Base-by-base conservation (phyloP, 805 yeast species). In the Spathaspora gorwiae region DNA sequence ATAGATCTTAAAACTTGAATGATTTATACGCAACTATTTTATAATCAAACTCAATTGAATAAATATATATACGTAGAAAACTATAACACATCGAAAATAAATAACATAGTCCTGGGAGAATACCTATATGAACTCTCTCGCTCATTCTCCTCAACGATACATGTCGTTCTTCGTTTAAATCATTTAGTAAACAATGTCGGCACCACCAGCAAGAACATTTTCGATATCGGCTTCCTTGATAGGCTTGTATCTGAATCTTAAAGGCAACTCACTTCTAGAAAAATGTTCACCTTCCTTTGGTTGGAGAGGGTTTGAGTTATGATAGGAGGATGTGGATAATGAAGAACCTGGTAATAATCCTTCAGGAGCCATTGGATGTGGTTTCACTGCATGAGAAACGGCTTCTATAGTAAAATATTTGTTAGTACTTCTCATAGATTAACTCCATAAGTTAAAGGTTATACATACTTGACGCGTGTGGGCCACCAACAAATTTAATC, bases 401-500 rank as follows among this genome's bases (percentile, higher is more conserved):
- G 26, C 42, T 46, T 43, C 51, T 48, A 38, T 6, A 15, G 19
- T 15, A 39, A 19, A 33, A 26, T 26, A 5, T 12, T 27, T 38
- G 47, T 43, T 47, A 47, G 49, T 46, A 35, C 29, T 19, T 19
- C 24, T 19, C 24, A 19, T 5, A 5, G 24, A 19, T 19, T 19
- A 19, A 19, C 24, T 19, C 24, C 24, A 19, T 3, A 19, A 19
- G 4, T 19, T 19, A 19, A 19, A 19, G 24, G 24, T 19, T 26
- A 34, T 35, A 74, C 80, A 46, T 67, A 70, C 82, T 73, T 53
- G 70, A 64, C 47, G 69, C 61, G 62, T 83, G 88, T 41, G 89
- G 84, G 39, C 90, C 90, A 36, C 97, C 97, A 39, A 89, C 78
- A 61, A 92, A 92, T 59, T 84, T 85, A 68, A 92, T 92, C 63